These are phyloP conservation scores for Xylaria sp. DNA, from an alignment of 2,329 filamentous ascomycete species.

Conservation along the genomic window DNA sequence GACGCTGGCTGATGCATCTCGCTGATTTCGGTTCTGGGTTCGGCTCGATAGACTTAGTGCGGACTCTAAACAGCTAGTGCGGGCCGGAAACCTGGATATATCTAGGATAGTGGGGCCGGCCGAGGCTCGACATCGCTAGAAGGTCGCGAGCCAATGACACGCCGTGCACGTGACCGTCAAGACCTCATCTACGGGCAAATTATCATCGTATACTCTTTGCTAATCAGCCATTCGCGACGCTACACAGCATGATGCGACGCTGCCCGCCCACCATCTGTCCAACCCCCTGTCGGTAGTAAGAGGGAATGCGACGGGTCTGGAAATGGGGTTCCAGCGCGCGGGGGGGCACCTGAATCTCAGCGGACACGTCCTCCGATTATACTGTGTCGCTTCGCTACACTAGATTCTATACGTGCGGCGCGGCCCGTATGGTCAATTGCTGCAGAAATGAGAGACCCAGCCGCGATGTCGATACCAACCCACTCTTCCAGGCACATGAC, in stretches of 20 bases:
- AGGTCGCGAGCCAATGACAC: neutral
- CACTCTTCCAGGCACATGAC: neutral
- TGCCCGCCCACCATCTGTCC: no score
- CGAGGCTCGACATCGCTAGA: neutral
- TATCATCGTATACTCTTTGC: neutral
- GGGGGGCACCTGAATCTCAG: no score
- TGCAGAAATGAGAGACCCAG: neutral
- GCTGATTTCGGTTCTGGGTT: no score
- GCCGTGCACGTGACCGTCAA: conserved; percentile 12
- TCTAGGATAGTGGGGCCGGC: conserved; percentile 28
- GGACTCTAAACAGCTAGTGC: no score
- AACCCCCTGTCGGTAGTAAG: no score
- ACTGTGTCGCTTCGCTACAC: neutral
- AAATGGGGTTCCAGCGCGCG: no score
- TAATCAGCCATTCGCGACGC: neutral
- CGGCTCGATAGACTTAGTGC: no score
- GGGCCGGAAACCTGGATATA: no score
- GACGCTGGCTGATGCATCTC: no score
- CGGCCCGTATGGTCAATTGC: conserved; percentile 16
- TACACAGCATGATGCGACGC: neutral
- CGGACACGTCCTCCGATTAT: no score
- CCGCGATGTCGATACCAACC: neutral
- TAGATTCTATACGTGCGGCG: conserved; percentile 15
- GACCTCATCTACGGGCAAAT: conserved; percentile 26
- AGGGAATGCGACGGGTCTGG: no score